Evolutionary conservation across 148 eudicot genomes (phyloP).

Genomic region (Hydrangea macrophylla): DNA sequence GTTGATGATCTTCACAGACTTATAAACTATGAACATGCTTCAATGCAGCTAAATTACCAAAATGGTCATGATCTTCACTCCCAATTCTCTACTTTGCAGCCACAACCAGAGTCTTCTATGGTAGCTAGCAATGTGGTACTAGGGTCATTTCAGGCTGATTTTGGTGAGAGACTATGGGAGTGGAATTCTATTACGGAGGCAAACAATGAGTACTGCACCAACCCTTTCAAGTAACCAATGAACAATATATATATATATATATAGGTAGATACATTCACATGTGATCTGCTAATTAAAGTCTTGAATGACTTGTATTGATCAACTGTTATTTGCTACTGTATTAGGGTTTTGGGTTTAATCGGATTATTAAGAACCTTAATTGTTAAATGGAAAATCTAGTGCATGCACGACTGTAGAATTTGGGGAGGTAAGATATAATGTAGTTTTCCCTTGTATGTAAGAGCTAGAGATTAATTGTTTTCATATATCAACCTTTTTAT

Average conservation of each 20-base stretch:
- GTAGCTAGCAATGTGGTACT: slow-evolving; percentile 13
- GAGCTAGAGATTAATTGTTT: neutral
- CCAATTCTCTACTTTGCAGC: slow-evolving; percentile 15
- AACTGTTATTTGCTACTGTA: neutral
- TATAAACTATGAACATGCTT: slow-evolving; percentile 53
- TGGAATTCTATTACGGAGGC: slow-evolving; percentile 55
- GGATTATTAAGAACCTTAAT: neutral
- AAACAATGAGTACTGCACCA: slow-evolving; percentile 42
- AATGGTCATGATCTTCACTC: slow-evolving; percentile 24
- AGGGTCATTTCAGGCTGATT: slow-evolving; percentile 21
- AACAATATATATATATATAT: neutral
- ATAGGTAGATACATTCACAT: neutral
- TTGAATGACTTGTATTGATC: neutral
- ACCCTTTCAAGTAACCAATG: slow-evolving; percentile 58
- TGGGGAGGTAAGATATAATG: neutral
- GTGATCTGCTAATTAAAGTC: neutral
- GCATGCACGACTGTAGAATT: neutral
- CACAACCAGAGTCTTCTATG: slow-evolving; percentile 8
- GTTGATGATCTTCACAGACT: slow-evolving; percentile 65
- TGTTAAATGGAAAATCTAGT: neutral
- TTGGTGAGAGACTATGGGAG: slow-evolving; percentile 61
- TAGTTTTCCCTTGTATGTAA: neutral
- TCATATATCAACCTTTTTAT: too few species aligned
- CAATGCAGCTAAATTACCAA: slow-evolving; percentile 22
- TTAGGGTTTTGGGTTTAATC: slow-evolving; percentile 11